Percentiles rank a stretch among this genome's conserved stretches.
These are phyloP conservation scores for Neopestalotiopsis rosae DNA, from an alignment of 2,329 filamentous ascomycete species.

Conservation along the genomic window DNA sequence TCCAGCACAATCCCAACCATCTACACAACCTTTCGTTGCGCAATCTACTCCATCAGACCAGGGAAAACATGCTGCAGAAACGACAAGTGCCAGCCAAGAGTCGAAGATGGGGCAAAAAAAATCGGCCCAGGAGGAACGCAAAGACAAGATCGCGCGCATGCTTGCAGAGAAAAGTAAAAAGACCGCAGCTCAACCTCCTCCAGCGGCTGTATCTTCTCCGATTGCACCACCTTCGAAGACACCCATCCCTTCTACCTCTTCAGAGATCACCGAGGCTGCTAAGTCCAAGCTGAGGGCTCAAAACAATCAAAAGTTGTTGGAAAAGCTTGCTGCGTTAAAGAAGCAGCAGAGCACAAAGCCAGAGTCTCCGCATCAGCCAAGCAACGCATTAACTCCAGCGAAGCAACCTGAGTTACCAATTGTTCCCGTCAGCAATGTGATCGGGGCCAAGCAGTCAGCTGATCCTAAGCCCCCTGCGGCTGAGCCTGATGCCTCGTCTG, in stretches of 20 bases:
- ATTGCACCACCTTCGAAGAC: conserved; percentile 2
- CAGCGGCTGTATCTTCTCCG: conserved; percentile 18
- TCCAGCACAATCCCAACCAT: conserved; percentile 14
- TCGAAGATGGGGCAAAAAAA: conserved; percentile 31
- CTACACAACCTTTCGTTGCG: conserved; percentile 17
- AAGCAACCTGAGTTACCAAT: background rate
- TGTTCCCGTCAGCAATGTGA: background rate
- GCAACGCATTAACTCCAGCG: conserved; percentile 20
- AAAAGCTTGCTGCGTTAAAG: conserved; percentile 79
- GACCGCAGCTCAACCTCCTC: conserved; percentile 23
- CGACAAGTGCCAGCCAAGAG: conserved; percentile 13
- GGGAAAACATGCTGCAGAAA: conserved; percentile 2
- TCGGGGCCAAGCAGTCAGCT: background rate
- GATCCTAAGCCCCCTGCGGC: conserved; percentile 3
- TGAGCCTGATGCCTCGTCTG: conserved; percentile 23
- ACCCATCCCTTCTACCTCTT: conserved; percentile 15
- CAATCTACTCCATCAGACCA: background rate
- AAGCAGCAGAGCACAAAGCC: conserved; percentile 45
- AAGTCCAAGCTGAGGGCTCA: conserved; percentile 60
- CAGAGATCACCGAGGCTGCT: conserved; percentile 26
- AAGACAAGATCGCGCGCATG: conserved; percentile 40
- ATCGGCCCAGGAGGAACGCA: conserved; percentile 38
- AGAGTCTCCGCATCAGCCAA: conserved; percentile 19
- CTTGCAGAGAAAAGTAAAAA: conserved; percentile 40
- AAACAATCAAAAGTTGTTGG: conserved; percentile 75